Evolutionary conservation across 116 monocot genomes (phyloP).

Genomic region (Posidonia oceanica): DNA sequence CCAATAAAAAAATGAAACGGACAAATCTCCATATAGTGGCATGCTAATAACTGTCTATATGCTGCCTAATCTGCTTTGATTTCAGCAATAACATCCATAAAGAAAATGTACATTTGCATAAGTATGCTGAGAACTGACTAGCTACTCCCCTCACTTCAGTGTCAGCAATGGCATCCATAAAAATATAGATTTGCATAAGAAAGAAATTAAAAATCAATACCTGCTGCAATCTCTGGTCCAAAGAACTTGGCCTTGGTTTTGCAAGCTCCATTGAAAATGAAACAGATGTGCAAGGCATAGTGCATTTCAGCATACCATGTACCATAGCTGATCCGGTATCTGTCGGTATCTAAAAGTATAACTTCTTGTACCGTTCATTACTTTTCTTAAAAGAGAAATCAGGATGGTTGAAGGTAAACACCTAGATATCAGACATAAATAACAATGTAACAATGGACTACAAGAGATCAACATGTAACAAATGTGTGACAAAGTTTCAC

Average conservation of each 20-base stretch:
- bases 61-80: too few relatives aligned
- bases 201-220: conserved; percentile 15
- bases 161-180: too few relatives aligned
- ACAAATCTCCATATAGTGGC: too few relatives aligned
- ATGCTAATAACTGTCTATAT: too few relatives aligned
- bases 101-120: background rate
- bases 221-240: conserved; percentile 95
- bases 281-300: background rate
- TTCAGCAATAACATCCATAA: background rate
- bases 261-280: conserved; percentile 98
- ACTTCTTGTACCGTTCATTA: conserved; percentile 74
- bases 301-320: conserved; percentile 48
- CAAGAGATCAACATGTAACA: background rate
- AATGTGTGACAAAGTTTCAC: background rate
- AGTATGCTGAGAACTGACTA: background rate
- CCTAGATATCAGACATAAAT: conserved; percentile 19
- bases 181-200: background rate
- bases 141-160: too few relatives aligned
- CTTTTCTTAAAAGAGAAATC: conserved; percentile 29
- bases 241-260: conserved; percentile 93
- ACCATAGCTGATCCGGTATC: conserved; percentile 86
- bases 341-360: conserved; percentile 58
- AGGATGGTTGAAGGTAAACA: conserved; percentile 88
- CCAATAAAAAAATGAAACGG: background rate
- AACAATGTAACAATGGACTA: background rate